Evolutionary conservation across 495 filamentous ascomycete genomes (phyloP).

Genomic region (Penicillium cosmopolitanum): DNA sequence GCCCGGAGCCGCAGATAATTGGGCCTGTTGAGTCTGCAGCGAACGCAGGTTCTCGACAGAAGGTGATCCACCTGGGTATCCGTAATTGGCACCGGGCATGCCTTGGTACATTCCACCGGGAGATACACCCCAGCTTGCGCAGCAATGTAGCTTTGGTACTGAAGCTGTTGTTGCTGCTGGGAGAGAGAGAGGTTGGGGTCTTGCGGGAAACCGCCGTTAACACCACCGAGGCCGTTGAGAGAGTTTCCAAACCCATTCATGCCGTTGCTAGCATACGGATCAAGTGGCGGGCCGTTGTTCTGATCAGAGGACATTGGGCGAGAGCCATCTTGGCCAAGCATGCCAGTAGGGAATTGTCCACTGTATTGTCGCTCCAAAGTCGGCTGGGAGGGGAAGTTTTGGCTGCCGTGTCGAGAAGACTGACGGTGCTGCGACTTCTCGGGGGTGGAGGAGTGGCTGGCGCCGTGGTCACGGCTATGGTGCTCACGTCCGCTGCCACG

Average conservation of each 20-base stretch:
- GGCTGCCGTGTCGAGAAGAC: conserved; percentile 49
- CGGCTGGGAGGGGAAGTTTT: conserved; percentile 45
- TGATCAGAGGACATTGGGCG: conserved; percentile 49
- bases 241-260: conserved; percentile 37
- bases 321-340: conserved; percentile 40
- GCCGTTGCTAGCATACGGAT: conserved; percentile 47
- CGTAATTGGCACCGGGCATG: conserved; percentile 41
- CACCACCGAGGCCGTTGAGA: conserved; percentile 31
- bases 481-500: conserved; percentile 55
- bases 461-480: conserved; percentile 47
- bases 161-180: conserved; percentile 54
- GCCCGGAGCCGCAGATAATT: conserved; percentile 39
- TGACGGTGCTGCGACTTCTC: conserved; percentile 55
- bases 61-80: conserved; percentile 44
- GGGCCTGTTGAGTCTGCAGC: conserved; percentile 41
- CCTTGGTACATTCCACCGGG: conserved; percentile 46
- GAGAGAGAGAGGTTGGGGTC: conserved; percentile 43
- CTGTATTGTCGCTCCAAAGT: conserved; percentile 53
- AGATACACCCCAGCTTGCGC: conserved; percentile 48
- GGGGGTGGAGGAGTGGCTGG: conserved; percentile 38
- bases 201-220: conserved; percentile 42
- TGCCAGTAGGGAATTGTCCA: conserved; percentile 45
- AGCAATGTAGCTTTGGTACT: conserved; percentile 50
- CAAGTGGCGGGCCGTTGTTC: conserved; percentile 39
- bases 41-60: conserved; percentile 49